Base-by-base conservation (phyloP, 1,139 yeast species). In the Hanseniaspora uvarum region DNA sequence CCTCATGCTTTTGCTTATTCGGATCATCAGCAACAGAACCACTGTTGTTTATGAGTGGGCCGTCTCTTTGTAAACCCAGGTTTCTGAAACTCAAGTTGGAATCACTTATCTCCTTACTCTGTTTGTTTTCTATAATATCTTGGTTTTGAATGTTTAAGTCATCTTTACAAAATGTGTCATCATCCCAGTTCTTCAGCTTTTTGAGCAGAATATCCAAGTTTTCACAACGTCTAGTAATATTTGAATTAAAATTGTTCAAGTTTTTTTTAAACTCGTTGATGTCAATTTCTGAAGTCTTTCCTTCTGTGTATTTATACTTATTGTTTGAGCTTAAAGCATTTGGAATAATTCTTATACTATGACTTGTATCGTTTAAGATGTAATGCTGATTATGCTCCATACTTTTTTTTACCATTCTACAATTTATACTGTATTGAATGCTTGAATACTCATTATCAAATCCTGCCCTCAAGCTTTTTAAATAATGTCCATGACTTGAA, bases 291-390 rank as follows among this genome's bases (percentile, higher is more conserved):
- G 47, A 14, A 1, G 41, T 10, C 14, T 49, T 49, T 4, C 53
- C 53, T 28, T 49, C 53, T 16, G 41, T 49, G 24, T 49, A 49
- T 10, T 16, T 49, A 16, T 41, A 49, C 16, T 41, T 49, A 8
- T n/a, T 41, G 24, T 49, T 49, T 10, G 53, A 49, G n/a, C 41
- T 41, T 14, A 49, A 26, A 2, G 45, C 37, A 43, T 49, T 49
- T n/a, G 53, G 53, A 5, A 49, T 30, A 14, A 49, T 26, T 41
- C 53, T 49, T 5, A 49, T 28, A 26, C 34, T 31, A 37, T 49
- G 45, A 4, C 24, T 23, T 1, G 53, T 41, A 41, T 64, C 67
- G 52, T 58, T 62, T 61, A 65, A 57, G 5, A 65, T 58, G 52
- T 59, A 61, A 33, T 60, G 52, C 48, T 61, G 14, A 23, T 34